Evolutionary conservation across 768 basidiomycete species (phyloP).

Genomic region (Clitopilus hobsonii): DNA sequence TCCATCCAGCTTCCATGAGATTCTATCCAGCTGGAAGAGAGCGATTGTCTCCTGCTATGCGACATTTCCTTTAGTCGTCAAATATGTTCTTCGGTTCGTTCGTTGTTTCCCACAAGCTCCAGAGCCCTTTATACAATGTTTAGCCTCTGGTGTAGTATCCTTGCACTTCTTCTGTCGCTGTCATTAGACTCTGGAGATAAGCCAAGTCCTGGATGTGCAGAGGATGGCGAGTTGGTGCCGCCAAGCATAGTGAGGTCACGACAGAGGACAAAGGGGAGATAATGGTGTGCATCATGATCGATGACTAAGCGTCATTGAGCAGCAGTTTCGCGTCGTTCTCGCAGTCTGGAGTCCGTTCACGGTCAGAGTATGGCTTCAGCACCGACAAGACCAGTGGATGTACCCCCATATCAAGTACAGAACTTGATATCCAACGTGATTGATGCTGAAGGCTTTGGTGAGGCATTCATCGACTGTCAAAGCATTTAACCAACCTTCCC

Average conservation of each 20-base stretch:
- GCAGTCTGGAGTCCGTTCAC: no score
- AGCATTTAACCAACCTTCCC: neutral
- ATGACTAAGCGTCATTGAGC: no score
- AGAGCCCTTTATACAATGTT: no score
- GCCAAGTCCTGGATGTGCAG: no score
- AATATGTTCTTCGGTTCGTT: no score
- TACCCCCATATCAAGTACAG: constrained; percentile 61
- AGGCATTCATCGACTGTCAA: neutral
- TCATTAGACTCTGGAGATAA: constrained; percentile 3
- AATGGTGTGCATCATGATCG: constrained; percentile 4
- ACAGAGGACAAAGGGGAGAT: no score
- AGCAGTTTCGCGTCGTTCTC: no score
- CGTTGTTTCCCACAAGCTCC: no score
- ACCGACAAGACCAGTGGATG: constrained; percentile 37
- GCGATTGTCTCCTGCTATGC: constrained; percentile 31
- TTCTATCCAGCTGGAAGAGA: constrained; percentile 31
- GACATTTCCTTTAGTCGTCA: constrained; percentile 27
- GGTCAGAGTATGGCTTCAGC: constrained; percentile 28
- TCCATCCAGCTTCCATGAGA: neutral
- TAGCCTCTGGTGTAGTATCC: no score
- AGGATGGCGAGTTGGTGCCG: no score
- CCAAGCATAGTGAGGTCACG: no score
- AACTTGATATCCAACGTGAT: constrained; percentile 36
- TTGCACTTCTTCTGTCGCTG: neutral
- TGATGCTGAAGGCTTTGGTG: constrained; percentile 9